These are phyloP conservation scores for Iberis pinnata DNA, from an alignment of 345 rosid genomes.

Conservation along the genomic window DNA sequence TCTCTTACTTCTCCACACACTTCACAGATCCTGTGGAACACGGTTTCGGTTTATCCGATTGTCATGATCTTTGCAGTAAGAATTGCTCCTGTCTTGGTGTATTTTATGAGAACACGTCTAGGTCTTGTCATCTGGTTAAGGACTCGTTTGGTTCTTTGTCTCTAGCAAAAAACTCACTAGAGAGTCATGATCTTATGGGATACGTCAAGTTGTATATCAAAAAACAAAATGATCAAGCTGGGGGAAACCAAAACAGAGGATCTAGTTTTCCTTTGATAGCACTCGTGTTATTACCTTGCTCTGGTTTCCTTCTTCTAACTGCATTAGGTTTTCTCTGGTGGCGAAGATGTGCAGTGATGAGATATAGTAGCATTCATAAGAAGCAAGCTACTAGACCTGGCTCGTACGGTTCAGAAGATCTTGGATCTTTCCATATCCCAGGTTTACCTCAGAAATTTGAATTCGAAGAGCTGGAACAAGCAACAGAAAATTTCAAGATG, in stretches of 20 bases:
- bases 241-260: constrained; percentile 13
- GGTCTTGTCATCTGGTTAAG: constrained; percentile 53
- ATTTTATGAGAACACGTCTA: constrained; percentile 53
- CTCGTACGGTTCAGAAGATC: constrained; percentile 51
- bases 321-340: constrained; percentile 46
- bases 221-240: not conserved
- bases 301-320: constrained; percentile 38
- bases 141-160: constrained; percentile 60
- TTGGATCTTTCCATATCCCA: constrained; percentile 63
- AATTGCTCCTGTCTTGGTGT: constrained; percentile 71
- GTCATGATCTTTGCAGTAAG: constrained; percentile 50
- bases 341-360: constrained; percentile 41
- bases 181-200: constrained; percentile 35
- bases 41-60: constrained; percentile 39
- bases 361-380: constrained; percentile 26
- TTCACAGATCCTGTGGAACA: constrained; percentile 45
- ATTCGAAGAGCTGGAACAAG: constrained; percentile 50
- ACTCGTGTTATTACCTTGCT: constrained; percentile 55
- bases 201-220: constrained; percentile 18
- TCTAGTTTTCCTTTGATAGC: constrained; percentile 45
- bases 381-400: constrained; percentile 33
- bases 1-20: constrained; percentile 45
- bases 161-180: constrained; percentile 22
- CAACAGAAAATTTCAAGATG: constrained; percentile 54
- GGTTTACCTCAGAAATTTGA: constrained; percentile 62